Evolutionary conservation across 106 monocot species (phyloP).

Genomic region (Posidonia australis): DNA sequence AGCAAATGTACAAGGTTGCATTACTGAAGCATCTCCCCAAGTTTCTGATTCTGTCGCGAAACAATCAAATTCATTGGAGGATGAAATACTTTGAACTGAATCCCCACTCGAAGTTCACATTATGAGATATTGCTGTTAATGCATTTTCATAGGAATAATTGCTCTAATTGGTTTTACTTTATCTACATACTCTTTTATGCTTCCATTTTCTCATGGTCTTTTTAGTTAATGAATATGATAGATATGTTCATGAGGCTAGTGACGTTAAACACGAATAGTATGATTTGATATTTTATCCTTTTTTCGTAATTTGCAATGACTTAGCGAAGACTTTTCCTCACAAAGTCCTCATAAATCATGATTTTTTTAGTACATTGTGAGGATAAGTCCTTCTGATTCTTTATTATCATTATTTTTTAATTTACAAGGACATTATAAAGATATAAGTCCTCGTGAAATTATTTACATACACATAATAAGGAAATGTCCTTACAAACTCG

Average conservation of each 20-base stretch:
- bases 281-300: too few species aligned
- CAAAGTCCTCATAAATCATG: too few species aligned
- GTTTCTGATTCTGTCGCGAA: slow-evolving; percentile 20
- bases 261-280: slow-evolving; percentile 75
- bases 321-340: too few species aligned
- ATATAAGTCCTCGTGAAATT: too few species aligned
- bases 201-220: not conserved
- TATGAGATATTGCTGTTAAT: slow-evolving; percentile 14
- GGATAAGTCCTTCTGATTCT: too few species aligned
- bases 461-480: too few species aligned
- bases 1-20: slow-evolving; percentile 64
- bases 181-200: slow-evolving; percentile 3
- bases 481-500: too few species aligned
- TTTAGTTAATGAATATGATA: slow-evolving; percentile 79
- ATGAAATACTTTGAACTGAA: slow-evolving; percentile 49
- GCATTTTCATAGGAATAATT: not conserved
- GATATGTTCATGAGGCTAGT: slow-evolving; percentile 82
- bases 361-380: too few species aligned
- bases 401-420: too few species aligned
- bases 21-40: slow-evolving; percentile 17
- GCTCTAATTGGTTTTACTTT: not conserved
- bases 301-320: too few species aligned
- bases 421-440: too few species aligned
- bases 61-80: slow-evolving; percentile 34
- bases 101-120: slow-evolving; percentile 77